Evolutionary conservation across 2,329 filamentous ascomycete species (phyloP).

Genomic region (Didymella sp.): DNA sequence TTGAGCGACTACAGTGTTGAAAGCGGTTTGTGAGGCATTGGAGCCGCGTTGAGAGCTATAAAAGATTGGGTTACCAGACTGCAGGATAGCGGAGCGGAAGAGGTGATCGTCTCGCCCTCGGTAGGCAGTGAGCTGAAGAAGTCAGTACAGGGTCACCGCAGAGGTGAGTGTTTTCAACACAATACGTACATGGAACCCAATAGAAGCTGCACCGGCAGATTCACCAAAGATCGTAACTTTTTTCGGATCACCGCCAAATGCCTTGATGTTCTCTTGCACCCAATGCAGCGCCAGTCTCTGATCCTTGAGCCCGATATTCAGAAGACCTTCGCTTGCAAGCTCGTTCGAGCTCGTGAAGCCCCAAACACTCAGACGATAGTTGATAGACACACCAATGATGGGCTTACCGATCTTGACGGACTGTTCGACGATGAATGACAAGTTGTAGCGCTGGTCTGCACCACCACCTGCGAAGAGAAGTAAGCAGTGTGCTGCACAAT

Average conservation of each 20-base stretch:
- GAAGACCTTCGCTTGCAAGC: constrained; percentile 27
- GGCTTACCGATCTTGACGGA: constrained; percentile 35
- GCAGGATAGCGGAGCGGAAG: constrained; percentile 55
- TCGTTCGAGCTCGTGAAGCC: constrained; percentile 25
- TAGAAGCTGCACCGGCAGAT: constrained; percentile 33
- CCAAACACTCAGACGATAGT: constrained; percentile 39
- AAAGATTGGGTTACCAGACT: constrained; percentile 48
- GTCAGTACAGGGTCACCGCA: constrained; percentile 31
- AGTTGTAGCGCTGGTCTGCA: constrained; percentile 59
- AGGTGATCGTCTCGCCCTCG: constrained; percentile 56
- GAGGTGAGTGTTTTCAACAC: constrained; percentile 42
- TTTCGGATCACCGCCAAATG: constrained; percentile 56
- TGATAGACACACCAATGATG: constrained; percentile 34
- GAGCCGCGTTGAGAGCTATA: constrained; percentile 24
- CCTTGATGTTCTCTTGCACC: constrained; percentile 57
- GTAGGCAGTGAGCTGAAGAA: constrained; percentile 52
- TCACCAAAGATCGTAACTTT: constrained; percentile 57
- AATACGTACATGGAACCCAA: constrained; percentile 45
- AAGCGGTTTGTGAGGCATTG: constrained; percentile 24
- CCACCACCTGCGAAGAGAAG: constrained; percentile 22
- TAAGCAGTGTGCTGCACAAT: too few species aligned
- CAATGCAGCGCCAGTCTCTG: constrained; percentile 61
- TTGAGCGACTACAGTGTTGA: constrained; percentile 39
- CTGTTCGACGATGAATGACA: constrained; percentile 49
- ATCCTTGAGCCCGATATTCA: constrained; percentile 62